Percentiles rank a stretch among this genome's conserved stretches.
These are phyloP conservation scores for Phycomyces blakesleeanus DNA, from an alignment of 192 early-diverging fungal genomes.

Conservation along the genomic window DNA sequence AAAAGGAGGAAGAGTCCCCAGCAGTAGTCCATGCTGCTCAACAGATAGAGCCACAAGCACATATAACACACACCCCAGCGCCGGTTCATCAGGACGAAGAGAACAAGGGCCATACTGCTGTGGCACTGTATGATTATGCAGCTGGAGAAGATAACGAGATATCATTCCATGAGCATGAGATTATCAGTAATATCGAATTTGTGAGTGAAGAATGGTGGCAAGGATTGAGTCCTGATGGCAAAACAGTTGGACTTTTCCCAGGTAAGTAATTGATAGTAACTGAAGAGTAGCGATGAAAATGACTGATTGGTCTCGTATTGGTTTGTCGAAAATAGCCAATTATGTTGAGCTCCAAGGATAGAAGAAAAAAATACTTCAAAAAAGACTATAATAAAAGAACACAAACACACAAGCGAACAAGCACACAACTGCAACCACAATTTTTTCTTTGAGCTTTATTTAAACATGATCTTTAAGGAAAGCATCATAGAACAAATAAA, in stretches of 20 bases:
- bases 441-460: slow-evolving; percentile 15
- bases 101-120: slow-evolving; percentile 41
- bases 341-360: slow-evolving; percentile 46
- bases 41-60: not conserved
- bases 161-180: slow-evolving; percentile 69
- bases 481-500: too few relatives aligned
- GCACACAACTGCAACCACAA: too few relatives aligned
- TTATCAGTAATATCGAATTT: slow-evolving; percentile 76
- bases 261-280: slow-evolving; percentile 36
- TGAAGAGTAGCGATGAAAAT: not conserved
- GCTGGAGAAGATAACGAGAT: slow-evolving; percentile 88
- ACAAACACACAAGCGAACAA: not conserved
- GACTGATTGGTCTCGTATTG: not conserved
- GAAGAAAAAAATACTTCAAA: not conserved
- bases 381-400: not conserved
- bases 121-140: slow-evolving; percentile 79
- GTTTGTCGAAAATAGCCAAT: slow-evolving; percentile 46
- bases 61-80: not conserved
- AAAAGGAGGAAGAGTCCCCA: too few relatives aligned
- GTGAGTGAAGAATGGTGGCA: slow-evolving; percentile 93
- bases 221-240: slow-evolving; percentile 55
- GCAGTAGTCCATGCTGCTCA: not conserved
- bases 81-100: not conserved
- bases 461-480: not conserved
- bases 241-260: slow-evolving; percentile 68